These are phyloP conservation scores for Astragalus membranaceus DNA, from an alignment of 306 rosid species.

Conservation along the genomic window DNA sequence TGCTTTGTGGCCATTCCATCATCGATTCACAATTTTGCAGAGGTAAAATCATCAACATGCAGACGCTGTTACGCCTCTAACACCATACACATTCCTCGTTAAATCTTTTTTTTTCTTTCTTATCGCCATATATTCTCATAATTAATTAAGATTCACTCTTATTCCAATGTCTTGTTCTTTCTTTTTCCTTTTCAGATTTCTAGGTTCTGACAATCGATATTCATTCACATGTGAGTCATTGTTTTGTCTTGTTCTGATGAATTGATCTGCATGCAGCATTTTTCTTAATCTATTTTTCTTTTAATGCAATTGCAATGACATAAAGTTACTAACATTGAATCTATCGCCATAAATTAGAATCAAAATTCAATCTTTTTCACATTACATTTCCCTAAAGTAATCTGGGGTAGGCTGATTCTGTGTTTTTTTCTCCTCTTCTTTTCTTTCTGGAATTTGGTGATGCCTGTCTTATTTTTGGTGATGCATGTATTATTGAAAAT, in stretches of 20 bases:
- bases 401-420: neutral
- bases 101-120: neutral
- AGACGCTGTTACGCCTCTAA: conserved; percentile 8
- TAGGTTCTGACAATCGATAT: neutral
- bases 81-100: neutral
- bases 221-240: conserved; percentile 17
- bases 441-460: neutral
- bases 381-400: neutral
- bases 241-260: conserved; percentile 18
- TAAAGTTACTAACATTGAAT: neutral
- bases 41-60: conserved; percentile 24
- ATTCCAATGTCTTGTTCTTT: neutral
- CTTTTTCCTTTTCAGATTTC: neutral
- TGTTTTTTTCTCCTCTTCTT: neutral
- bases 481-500: neutral
- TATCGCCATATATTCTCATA: neutral
- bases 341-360: neutral
- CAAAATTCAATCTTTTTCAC: conserved; percentile 5
- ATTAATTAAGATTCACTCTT: neutral
- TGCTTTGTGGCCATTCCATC: neutral
- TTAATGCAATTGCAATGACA: neutral
- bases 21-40: neutral
- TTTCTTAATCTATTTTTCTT: neutral
- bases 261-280: neutral
- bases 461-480: neutral